These are phyloP conservation scores for Wickerhamomyces sp. DNA, from an alignment of 1,139 yeast species.

Conservation along the genomic window DNA sequence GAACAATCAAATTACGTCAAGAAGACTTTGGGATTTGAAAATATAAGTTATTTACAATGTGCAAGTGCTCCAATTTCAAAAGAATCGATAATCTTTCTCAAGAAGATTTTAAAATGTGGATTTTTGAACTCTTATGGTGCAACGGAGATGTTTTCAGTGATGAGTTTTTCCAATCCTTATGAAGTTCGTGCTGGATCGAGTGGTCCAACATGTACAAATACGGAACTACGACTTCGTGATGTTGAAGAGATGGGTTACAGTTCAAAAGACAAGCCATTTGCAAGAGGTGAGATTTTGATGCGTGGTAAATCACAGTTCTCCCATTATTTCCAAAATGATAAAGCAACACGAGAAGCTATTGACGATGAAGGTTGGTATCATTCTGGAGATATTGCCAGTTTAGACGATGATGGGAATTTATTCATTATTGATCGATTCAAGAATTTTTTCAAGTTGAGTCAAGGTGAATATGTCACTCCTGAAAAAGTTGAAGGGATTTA, in stretches of 20 bases:
- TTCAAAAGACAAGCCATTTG: conserved; percentile 35
- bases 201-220: conserved; percentile 38
- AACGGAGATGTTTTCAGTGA: conserved; percentile 46
- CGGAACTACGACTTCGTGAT: conserved; percentile 41
- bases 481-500: conserved; percentile 47
- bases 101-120: conserved; percentile 40
- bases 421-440: conserved; percentile 46
- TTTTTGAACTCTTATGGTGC: conserved; percentile 48
- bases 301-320: conserved; percentile 44
- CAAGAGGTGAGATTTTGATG: conserved; percentile 37
- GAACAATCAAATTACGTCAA: conserved; percentile 39
- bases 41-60: conserved; percentile 29
- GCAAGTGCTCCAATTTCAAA: conserved; percentile 53
- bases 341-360: conserved; percentile 30
- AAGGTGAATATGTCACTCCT: conserved; percentile 53
- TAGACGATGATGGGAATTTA: conserved; percentile 33
- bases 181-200: conserved; percentile 40
- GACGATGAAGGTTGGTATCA: conserved; percentile 48
- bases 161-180: conserved; percentile 29
- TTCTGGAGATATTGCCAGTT: conserved; percentile 45
- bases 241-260: conserved; percentile 47
- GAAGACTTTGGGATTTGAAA: conserved; percentile 49
- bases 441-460: conserved; percentile 53
- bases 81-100: conserved; percentile 39
- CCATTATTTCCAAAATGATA: conserved; percentile 39